Conservation (phyloP, 2,329 filamentous ascomycete species). For the Cercospora sp. region DNA sequence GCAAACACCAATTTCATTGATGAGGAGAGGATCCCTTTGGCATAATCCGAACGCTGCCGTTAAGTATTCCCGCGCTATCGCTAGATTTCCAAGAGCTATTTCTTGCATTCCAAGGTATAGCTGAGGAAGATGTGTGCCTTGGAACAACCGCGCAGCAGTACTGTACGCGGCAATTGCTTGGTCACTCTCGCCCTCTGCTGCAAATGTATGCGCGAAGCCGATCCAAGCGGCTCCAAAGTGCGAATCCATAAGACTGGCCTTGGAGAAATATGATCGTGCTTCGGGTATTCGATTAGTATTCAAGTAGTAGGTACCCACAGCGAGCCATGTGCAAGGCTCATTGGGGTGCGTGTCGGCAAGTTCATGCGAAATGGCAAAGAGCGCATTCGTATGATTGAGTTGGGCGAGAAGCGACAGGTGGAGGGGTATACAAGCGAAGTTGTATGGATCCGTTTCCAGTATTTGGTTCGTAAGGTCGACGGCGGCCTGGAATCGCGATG, state of each 20-base stretch:
- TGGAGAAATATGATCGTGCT: slow-evolving; percentile 92
- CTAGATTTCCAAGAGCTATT: slow-evolving; percentile 91
- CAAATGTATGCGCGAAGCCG: slow-evolving; percentile 97
- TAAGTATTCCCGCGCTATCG: slow-evolving; percentile 88
- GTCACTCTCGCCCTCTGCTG: slow-evolving; percentile 94
- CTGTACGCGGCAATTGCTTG: slow-evolving; percentile 98
- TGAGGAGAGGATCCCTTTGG: slow-evolving; percentile 79
- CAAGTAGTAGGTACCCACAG: slow-evolving; percentile 93
- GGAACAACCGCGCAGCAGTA: slow-evolving; percentile 90
- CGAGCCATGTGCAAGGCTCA: slow-evolving; percentile 89
- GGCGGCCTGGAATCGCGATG: slow-evolving; percentile 89
- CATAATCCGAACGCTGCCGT: slow-evolving; percentile 83
- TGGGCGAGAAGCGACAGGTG: slow-evolving; percentile 91
- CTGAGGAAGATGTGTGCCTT: slow-evolving; percentile 93
- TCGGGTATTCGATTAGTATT: slow-evolving; percentile 86
- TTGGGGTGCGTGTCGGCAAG: slow-evolving; percentile 88
- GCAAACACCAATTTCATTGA: slow-evolving; percentile 97
- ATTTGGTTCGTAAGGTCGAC: slow-evolving; percentile 81
- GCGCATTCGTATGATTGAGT: slow-evolving; percentile 78
- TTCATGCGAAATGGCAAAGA: slow-evolving; percentile 91
- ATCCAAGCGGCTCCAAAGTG: slow-evolving; percentile 99
- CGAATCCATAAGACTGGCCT: slow-evolving; percentile 94
- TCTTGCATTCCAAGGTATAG: slow-evolving; percentile 99
- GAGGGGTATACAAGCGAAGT: slow-evolving; percentile 83
- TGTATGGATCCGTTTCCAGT: slow-evolving; percentile 80